Evolutionary conservation across 1,284 basidiomycete species (phyloP).

Genomic region (Cryptococcus sp.): DNA sequence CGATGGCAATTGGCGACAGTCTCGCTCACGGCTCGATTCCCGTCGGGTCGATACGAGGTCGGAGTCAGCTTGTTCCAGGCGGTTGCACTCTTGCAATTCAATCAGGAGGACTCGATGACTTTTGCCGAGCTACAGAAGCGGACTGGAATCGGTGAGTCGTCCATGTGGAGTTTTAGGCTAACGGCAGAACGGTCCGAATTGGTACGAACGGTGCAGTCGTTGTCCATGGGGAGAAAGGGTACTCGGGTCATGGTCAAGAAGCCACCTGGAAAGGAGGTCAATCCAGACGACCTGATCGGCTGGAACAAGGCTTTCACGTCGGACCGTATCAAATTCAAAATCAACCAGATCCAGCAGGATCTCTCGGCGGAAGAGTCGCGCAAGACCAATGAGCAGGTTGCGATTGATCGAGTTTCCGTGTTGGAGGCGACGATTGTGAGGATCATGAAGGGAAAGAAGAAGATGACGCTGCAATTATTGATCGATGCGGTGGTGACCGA

Average conservation of each 20-base stretch:
- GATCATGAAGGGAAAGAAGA: slow-evolving; percentile 88
- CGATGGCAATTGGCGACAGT: slow-evolving; percentile 75
- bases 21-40: slow-evolving; percentile 65
- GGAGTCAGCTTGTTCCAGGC: slow-evolving; percentile 88
- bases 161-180: background rate
- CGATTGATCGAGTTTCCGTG: slow-evolving; percentile 76
- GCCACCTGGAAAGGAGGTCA: slow-evolving; percentile 73
- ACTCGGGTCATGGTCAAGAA: slow-evolving; percentile 73
- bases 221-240: slow-evolving; percentile 79
- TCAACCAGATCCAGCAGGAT: slow-evolving; percentile 94
- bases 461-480: slow-evolving; percentile 70
- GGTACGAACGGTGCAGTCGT: slow-evolving; percentile 77
- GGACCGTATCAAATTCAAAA: slow-evolving; percentile 72
- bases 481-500: slow-evolving; percentile 53
- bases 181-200: slow-evolving; percentile 67
- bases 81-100: slow-evolving; percentile 84
- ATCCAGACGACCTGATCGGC: slow-evolving; percentile 67
- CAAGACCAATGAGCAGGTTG: slow-evolving; percentile 74
- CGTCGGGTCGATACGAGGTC: slow-evolving; percentile 70
- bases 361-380: slow-evolving; percentile 82
- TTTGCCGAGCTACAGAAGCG: slow-evolving; percentile 65
- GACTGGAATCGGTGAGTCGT: slow-evolving; percentile 66
- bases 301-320: slow-evolving; percentile 83
- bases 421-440: slow-evolving; percentile 92
- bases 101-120: slow-evolving; percentile 54